Conservation (phyloP, 2,329 filamentous ascomycete species). For the Aspergillus fructus region DNA sequence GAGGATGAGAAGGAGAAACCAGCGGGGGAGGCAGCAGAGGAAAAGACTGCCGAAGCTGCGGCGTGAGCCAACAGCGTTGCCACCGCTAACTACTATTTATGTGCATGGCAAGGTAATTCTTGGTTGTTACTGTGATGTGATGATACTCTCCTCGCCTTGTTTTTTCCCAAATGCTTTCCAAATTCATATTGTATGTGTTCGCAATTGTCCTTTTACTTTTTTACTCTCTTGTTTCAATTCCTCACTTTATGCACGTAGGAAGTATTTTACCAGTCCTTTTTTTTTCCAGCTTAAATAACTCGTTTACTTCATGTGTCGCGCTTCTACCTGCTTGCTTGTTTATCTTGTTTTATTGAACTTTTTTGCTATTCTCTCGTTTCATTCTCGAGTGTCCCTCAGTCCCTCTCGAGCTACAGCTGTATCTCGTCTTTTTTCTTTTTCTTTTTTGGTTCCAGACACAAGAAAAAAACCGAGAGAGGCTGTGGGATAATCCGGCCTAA, state of each 20-base stretch:
- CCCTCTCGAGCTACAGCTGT: background rate
- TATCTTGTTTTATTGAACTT: background rate
- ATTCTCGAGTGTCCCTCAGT: background rate
- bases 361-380: background rate
- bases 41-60: constrained; percentile 24
- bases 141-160: background rate
- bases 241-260: background rate
- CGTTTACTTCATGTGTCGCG: background rate
- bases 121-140: constrained; percentile 10
- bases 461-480: background rate
- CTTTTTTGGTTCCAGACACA: background rate
- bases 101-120: constrained; percentile 9
- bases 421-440: background rate
- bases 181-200: background rate
- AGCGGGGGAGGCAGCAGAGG: constrained; percentile 31
- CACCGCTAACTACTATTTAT: background rate
- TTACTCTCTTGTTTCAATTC: background rate
- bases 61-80: constrained; percentile 18
- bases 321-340: background rate
- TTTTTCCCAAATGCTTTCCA: background rate
- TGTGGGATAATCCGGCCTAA: background rate
- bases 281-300: background rate
- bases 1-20: constrained; percentile 20
- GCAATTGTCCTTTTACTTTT: background rate
- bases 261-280: background rate